These are phyloP conservation scores for Nyssa sinensis DNA, from an alignment of 148 eudicot genomes.

Conservation along the genomic window DNA sequence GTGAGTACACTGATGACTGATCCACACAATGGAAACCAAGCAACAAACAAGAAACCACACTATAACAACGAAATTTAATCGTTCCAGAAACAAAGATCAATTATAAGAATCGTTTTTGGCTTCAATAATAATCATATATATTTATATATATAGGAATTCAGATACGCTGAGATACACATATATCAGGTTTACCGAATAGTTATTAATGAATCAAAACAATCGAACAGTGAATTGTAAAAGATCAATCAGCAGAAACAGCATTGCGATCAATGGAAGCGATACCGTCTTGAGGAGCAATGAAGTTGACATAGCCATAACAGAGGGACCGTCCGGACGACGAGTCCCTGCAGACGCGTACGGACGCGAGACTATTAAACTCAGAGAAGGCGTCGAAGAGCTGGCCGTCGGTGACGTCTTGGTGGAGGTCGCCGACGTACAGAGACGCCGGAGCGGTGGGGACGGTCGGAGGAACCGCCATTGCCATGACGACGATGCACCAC, in stretches of 20 bases:
- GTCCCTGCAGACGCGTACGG: constrained; percentile 84
- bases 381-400: constrained; percentile 57
- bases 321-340: constrained; percentile 61
- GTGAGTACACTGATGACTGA: not conserved
- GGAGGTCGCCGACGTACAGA: constrained; percentile 78
- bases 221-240: not conserved
- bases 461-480: constrained; percentile 24
- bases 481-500: not conserved
- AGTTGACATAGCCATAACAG: constrained; percentile 78
- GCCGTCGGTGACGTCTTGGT: constrained; percentile 43
- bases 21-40: not conserved
- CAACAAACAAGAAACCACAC: not conserved
- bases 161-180: not conserved
- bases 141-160: not conserved
- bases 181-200: not conserved
- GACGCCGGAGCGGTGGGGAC: constrained; percentile 41
- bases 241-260: not conserved
- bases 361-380: constrained; percentile 49
- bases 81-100: not conserved
- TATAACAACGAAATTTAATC: not conserved
- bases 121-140: not conserved
- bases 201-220: not conserved
- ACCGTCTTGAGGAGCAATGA: constrained; percentile 67
- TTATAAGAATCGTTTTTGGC: not conserved
- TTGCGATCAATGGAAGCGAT: not conserved